Percentiles rank a stretch among this genome's conserved stretches.
Evolutionary conservation across 2,329 filamentous ascomycete genomes (phyloP).

Genomic region (Aspergillus pseudoglaucus): DNA sequence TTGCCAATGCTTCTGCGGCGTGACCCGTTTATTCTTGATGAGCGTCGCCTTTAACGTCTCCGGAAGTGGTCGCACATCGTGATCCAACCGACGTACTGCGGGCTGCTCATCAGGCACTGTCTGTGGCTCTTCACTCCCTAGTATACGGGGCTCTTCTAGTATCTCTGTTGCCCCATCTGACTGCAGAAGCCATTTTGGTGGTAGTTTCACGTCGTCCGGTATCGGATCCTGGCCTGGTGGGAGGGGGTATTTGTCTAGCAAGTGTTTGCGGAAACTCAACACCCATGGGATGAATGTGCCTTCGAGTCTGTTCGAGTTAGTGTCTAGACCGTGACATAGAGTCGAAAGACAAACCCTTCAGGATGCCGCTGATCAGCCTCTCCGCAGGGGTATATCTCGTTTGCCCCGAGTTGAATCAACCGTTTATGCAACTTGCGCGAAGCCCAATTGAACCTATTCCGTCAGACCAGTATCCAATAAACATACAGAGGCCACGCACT

Average conservation of each 20-base stretch:
- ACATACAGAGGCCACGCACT: conserved; percentile 49
- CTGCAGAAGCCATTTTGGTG: conserved; percentile 63
- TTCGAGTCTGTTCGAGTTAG: conserved; percentile 56
- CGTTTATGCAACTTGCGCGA: conserved; percentile 81
- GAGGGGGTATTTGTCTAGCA: conserved; percentile 64
- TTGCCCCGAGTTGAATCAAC: conserved; percentile 74
- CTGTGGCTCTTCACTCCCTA: conserved; percentile 3
- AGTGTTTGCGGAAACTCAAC: conserved; percentile 56
- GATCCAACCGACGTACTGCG: conserved; percentile 24
- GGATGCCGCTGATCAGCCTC: conserved; percentile 92
- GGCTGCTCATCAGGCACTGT: conserved; percentile 10
- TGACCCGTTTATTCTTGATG: conserved; percentile 63
- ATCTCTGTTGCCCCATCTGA: neutral
- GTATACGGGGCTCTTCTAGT: neutral
- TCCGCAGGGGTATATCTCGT: conserved; percentile 66
- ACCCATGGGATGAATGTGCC: conserved; percentile 76
- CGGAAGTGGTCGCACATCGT: conserved; percentile 53
- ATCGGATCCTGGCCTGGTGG: conserved; percentile 63
- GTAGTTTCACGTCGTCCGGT: conserved; percentile 64
- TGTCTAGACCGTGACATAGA: neutral
- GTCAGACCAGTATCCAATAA: conserved; percentile 2
- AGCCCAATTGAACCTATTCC: conserved; percentile 78
- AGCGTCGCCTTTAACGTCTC: conserved; percentile 54
- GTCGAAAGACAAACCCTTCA: conserved; percentile 62
- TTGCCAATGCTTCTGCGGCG: conserved; percentile 76